Conservation (phyloP, 2,329 filamentous ascomycete genomes). For the Sporothrix schenckii region DNA sequence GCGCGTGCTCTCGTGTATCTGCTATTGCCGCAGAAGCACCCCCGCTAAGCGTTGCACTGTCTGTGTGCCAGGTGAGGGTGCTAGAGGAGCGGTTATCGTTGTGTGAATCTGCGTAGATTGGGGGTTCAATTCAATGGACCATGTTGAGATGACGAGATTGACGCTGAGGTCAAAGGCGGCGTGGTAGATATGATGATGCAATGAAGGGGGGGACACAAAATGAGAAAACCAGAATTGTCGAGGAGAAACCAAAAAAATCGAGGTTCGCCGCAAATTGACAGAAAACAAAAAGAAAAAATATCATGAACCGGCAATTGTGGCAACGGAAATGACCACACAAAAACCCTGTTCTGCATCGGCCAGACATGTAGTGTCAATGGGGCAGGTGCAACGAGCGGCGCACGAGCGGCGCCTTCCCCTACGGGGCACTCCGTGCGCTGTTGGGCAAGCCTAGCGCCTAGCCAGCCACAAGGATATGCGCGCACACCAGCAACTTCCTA, state of each 20-base stretch:
- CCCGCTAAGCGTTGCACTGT: slow-evolving; percentile 25
- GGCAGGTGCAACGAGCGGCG: neutral
- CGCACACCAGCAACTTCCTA: slow-evolving; percentile 12
- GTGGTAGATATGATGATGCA: slow-evolving; percentile 6
- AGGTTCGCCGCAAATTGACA: neutral
- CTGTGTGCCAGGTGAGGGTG: slow-evolving; percentile 18
- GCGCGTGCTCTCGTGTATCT: neutral
- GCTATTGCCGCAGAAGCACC: slow-evolving; percentile 19
- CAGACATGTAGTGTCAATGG: neutral
- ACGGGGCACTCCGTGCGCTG: neutral
- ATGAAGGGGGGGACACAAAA: neutral
- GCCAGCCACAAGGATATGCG: slow-evolving; percentile 2
- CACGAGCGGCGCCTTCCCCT: neutral
- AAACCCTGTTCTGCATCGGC: slow-evolving; percentile 3
- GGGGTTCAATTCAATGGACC: slow-evolving; percentile 1
- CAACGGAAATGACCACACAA: slow-evolving; percentile 3
- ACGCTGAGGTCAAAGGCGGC: neutral
- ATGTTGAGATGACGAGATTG: slow-evolving; percentile 10
- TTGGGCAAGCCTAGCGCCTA: neutral
- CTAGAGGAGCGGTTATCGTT: neutral
- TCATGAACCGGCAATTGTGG: slow-evolving; percentile 20
- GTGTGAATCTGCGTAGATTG: neutral
- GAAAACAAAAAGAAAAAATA: neutral
- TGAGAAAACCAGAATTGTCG: neutral
- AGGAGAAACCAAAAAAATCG: neutral